Evolutionary conservation across 305 asterid genomes (phyloP), one percentile per base, ranked within the genome.

Genomic region (Solanum chacoense): DNA sequence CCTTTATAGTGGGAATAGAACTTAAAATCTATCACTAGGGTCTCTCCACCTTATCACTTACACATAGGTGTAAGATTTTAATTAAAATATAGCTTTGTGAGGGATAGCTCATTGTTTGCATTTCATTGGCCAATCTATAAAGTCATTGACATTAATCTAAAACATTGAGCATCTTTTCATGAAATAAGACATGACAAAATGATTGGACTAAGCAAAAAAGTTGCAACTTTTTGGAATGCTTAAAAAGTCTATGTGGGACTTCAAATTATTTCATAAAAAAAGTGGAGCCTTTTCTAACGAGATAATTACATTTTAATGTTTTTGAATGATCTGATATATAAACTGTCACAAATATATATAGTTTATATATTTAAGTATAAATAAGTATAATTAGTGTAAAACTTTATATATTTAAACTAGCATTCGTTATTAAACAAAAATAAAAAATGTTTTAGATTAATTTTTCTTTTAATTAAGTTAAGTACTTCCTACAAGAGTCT

Each of bases 171-270:
- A 55, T 84, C 87, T 84, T 26, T 69, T 55, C 8, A 55, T 84
- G 75, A 55, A 84, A 59, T 55, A 31, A 78, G 87, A 32, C 87
- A 29, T 55, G 87, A 59, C 87, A 84, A 84, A 84, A 84, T 84
- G 75, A 84, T 84, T 84, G 87, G 87, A 84, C 75, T 84, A 84
- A 59, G 32, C 75, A 34, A 59, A 84, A 81, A 80, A 84, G 71
- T 11, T 6, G 9, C 24, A 55, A 55, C 87, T 12, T 84, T 84
- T 84, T 59, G 87, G 75, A 84, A 84, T 84, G 12, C 75, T 34
- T 32, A 32, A 59, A 84, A 84, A 84, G 87, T 84, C 74, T 55
- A 2, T 55, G 71, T 29, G 75, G 87, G 50, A 55, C 87, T 84
- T 55, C 0, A 16, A n/a, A 81, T 45, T 29, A 18, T 34, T 20